These are phyloP conservation scores for Nemophila menziesii DNA, from an alignment of 257 asterid species.

Conservation along the genomic window DNA sequence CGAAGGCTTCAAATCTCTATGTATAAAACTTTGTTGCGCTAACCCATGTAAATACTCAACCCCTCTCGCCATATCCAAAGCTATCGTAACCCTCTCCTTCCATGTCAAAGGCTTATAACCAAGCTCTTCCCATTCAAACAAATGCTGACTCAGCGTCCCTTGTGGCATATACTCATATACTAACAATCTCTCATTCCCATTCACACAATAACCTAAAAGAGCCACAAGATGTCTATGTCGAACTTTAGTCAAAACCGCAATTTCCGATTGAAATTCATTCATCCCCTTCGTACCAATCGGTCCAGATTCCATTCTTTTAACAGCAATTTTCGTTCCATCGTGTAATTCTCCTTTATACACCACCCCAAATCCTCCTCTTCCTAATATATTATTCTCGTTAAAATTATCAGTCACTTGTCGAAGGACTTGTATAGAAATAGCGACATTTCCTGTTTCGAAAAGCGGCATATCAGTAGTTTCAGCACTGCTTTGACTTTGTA, in stretches of 20 bases:
- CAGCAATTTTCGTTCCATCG: slow-evolving; percentile 19
- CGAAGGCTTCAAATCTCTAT: slow-evolving; percentile 20
- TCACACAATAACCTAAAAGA: slow-evolving; percentile 19
- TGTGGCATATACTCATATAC: slow-evolving; percentile 23
- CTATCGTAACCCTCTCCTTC: slow-evolving; percentile 20
- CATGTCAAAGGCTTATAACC: slow-evolving; percentile 16
- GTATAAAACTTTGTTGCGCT: slow-evolving; percentile 24
- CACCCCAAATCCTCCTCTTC: slow-evolving; percentile 48
- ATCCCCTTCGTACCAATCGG: slow-evolving; percentile 13
- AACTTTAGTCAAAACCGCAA: slow-evolving; percentile 23
- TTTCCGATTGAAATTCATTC: slow-evolving; percentile 21
- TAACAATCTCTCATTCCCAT: slow-evolving; percentile 21
- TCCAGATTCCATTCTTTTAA: slow-evolving; percentile 26
- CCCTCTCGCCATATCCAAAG: slow-evolving; percentile 26
- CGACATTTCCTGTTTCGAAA: slow-evolving; percentile 16
- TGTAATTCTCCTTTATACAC: slow-evolving; percentile 43
- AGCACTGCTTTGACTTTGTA: slow-evolving; percentile 70
- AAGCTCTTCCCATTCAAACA: slow-evolving; percentile 12
- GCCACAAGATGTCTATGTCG: slow-evolving; percentile 25
- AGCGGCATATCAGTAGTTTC: slow-evolving; percentile 55
- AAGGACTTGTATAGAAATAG: slow-evolving; percentile 16
- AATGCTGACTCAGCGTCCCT: slow-evolving; percentile 23
- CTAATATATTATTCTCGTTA: slow-evolving; percentile 10
- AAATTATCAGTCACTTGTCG: slow-evolving; percentile 17
- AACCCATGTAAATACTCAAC: slow-evolving; percentile 20